Evolutionary conservation across 768 basidiomycete species (phyloP).

Genomic region (Sarcomyxa edulis): DNA sequence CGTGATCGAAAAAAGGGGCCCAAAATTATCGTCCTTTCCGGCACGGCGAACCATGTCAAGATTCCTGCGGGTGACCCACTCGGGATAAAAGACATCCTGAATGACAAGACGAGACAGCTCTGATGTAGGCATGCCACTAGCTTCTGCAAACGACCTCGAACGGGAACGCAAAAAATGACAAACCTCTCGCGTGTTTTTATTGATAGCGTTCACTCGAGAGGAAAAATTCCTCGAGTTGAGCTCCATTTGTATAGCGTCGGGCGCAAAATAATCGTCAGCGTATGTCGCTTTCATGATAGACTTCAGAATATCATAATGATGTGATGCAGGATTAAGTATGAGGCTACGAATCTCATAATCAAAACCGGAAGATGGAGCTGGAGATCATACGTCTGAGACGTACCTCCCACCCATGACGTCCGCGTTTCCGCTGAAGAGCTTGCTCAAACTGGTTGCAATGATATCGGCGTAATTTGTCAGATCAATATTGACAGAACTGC

Average conservation of each 20-base stretch:
- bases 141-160: constrained; percentile 19
- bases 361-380: neutral
- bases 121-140: constrained; percentile 11
- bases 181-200: constrained; percentile 60
- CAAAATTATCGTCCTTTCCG: constrained; percentile 38
- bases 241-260: constrained; percentile 79
- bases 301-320: constrained; percentile 49
- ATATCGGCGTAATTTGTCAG: constrained; percentile 63
- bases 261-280: constrained; percentile 66
- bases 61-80: constrained; percentile 48
- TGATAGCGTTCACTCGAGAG: constrained; percentile 52
- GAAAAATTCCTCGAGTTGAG: constrained; percentile 75
- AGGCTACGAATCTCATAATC: constrained; percentile 34
- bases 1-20: constrained; percentile 62
- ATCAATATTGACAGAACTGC: constrained; percentile 75
- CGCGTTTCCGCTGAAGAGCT: constrained; percentile 72
- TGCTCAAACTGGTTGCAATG: constrained; percentile 68
- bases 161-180: constrained; percentile 53
- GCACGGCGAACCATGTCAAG: constrained; percentile 46
- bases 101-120: constrained; percentile 24
- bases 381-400: constrained; percentile 12
- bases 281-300: constrained; percentile 36
- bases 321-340: constrained; percentile 60
- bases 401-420: constrained; percentile 85
- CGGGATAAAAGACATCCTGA: constrained; percentile 68